Conservation (phyloP, 2,329 filamentous ascomycete genomes). For the Fusarium vanettenii region DNA sequence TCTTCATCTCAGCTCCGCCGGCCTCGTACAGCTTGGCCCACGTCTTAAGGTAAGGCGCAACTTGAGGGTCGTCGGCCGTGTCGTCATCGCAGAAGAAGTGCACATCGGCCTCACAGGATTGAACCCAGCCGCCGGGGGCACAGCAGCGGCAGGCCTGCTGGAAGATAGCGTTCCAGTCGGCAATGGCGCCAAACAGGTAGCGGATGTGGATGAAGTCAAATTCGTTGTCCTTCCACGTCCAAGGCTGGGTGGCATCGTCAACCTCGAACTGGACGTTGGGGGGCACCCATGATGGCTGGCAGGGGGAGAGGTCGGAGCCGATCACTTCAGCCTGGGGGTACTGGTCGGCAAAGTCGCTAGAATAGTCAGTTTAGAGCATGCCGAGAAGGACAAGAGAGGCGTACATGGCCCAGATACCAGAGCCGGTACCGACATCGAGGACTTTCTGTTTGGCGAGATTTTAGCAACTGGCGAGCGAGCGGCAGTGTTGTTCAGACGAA, state of each 20-base stretch:
- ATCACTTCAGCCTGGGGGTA: slow-evolving; percentile 30
- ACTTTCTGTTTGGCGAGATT: slow-evolving; percentile 19
- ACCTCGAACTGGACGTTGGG: slow-evolving; percentile 37
- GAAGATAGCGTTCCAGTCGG: slow-evolving; percentile 32
- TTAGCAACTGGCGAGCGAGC: not conserved
- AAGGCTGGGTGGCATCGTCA: slow-evolving; percentile 32
- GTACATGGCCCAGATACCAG: slow-evolving; percentile 35
- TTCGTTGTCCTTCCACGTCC: slow-evolving; percentile 34
- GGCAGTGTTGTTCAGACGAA: not conserved
- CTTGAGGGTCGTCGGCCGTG: slow-evolving; percentile 24
- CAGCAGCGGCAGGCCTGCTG: slow-evolving; percentile 35
- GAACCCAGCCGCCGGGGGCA: slow-evolving; percentile 32
- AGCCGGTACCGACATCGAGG: slow-evolving; percentile 41
- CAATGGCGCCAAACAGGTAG: slow-evolving; percentile 35
- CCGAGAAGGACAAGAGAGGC: not conserved
- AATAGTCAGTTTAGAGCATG: not conserved
- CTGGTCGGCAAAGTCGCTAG: slow-evolving; percentile 36
- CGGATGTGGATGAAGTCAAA: slow-evolving; percentile 38
- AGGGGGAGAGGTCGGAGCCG: slow-evolving; percentile 37
- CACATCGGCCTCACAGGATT: slow-evolving; percentile 36
- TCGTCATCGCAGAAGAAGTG: slow-evolving; percentile 33
- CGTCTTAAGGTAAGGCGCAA: slow-evolving; percentile 18
- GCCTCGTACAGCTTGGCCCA: slow-evolving; percentile 25
- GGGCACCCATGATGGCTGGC: slow-evolving; percentile 38
- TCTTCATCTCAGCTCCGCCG: slow-evolving; percentile 5